phyloP scores from a whole-genome alignment of 2,329 filamentous ascomycete genomes.

The Graphilbum ipis-grandicollis region DNA sequence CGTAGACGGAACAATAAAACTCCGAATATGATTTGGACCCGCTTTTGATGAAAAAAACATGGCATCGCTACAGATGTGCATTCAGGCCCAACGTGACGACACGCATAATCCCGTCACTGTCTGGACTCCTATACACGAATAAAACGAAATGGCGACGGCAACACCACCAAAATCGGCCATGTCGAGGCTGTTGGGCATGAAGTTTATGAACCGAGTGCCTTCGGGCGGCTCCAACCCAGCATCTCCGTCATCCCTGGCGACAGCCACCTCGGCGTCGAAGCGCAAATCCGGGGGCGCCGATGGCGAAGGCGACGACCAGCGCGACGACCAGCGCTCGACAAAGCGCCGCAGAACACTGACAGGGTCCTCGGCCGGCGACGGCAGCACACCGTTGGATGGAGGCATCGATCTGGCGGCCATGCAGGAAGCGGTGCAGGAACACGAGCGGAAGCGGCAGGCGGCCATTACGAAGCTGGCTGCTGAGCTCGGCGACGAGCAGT shows the following conservation, averaged over 20 bases:
- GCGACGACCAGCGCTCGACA: conserved; percentile 20
- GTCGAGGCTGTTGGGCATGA: conserved; percentile 80
- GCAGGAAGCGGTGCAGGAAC: conserved; percentile 44
- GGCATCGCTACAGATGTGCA: too few species aligned
- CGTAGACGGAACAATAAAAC: conserved; percentile 1
- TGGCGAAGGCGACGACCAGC: neutral
- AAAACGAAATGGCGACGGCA: conserved; percentile 1
- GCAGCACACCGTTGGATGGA: conserved; percentile 5
- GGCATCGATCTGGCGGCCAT: conserved; percentile 36
- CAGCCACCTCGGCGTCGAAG: conserved; percentile 12
- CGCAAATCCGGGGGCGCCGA: neutral
- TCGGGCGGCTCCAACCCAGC: conserved; percentile 19
- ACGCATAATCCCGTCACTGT: too few species aligned
- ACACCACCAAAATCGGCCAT: conserved; percentile 39
- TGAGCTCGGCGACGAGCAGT: conserved; percentile 52
- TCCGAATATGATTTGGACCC: too few species aligned
- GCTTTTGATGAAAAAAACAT: too few species aligned
- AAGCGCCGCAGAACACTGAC: conserved; percentile 46
- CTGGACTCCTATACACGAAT: too few species aligned
- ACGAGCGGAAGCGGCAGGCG: conserved; percentile 47
- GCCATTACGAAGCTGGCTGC: conserved; percentile 44
- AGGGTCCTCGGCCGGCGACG: too few species aligned
- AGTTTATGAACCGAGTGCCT: conserved; percentile 87
- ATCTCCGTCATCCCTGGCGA: conserved; percentile 7
- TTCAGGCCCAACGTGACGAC: too few species aligned